A percentile compares a stretch with the other conserved stretches of the same genome.
Evolutionary conservation across 768 basidiomycete genomes (phyloP).

Genomic region (Kwoniella sp.): DNA sequence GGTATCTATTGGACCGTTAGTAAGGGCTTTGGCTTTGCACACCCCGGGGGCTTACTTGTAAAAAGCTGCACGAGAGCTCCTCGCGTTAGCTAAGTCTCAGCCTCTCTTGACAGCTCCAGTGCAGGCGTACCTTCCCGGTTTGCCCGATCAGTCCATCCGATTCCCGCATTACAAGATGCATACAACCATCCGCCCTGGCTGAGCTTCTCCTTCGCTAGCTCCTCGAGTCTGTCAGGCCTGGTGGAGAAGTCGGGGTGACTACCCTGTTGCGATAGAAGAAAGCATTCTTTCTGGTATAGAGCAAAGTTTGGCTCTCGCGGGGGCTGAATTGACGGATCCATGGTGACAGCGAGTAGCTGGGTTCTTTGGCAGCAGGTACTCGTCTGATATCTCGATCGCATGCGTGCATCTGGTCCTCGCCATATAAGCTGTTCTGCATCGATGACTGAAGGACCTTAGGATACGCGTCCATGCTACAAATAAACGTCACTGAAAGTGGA

Average conservation of each 20-base stretch:
- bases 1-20: conserved; percentile 58
- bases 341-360: no score
- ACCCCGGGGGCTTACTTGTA: conserved; percentile 18
- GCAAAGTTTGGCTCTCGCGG: conserved; percentile 62
- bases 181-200: conserved; percentile 70
- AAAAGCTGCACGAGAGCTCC: conserved; percentile 20
- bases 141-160: conserved; percentile 66
- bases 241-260: conserved; percentile 31
- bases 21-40: conserved; percentile 53
- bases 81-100: background rate
- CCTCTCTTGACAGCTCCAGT: no score
- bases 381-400: no score
- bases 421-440: no score
- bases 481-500: background rate
- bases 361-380: background rate
- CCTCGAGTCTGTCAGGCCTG: conserved; percentile 59
- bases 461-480: no score
- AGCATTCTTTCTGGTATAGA: conserved; percentile 62
- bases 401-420: no score
- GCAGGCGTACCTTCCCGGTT: conserved; percentile 61
- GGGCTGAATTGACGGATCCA: conserved; percentile 61
- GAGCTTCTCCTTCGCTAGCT: conserved; percentile 59
- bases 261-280: conserved; percentile 50
- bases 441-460: no score
- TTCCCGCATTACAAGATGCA: conserved; percentile 75